phyloP scores from a whole-genome alignment of 1,284 basidiomycete genomes.

The Retiboletus fuscus region DNA sequence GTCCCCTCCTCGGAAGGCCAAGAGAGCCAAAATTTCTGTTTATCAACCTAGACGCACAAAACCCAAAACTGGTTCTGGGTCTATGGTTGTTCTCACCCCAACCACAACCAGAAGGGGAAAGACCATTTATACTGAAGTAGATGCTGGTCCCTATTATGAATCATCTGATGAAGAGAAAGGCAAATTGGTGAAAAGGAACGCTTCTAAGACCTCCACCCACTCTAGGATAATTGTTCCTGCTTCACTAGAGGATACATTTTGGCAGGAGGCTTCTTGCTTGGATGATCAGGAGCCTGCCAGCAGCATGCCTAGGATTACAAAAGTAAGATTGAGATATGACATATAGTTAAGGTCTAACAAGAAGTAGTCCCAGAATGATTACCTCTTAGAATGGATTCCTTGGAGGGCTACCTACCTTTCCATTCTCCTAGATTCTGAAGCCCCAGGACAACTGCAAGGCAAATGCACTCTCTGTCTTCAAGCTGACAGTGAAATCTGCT shows the following conservation, averaged over 20 bases:
- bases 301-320: constrained; percentile 9
- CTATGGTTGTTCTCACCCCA: constrained; percentile 12
- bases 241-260: too few relatives aligned
- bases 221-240: too few relatives aligned
- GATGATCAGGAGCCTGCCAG: too few relatives aligned
- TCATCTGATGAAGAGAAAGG: not conserved
- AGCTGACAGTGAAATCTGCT: not conserved
- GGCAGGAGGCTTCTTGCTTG: too few relatives aligned
- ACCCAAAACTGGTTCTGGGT: not conserved
- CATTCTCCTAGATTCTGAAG: not conserved
- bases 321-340: constrained; percentile 5
- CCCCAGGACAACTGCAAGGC: too few relatives aligned
- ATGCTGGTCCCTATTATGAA: constrained; percentile 14
- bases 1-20: constrained; percentile 1
- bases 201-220: too few relatives aligned
- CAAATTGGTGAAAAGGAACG: not conserved
- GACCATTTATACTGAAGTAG: not conserved
- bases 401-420: constrained; percentile 1
- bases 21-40: constrained; percentile 1
- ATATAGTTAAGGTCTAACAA: not conserved
- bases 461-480: constrained; percentile 1
- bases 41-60: not conserved
- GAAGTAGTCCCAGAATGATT: constrained; percentile 2
- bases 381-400: constrained; percentile 12
- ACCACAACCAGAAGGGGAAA: constrained; percentile 14